phyloP scores from a whole-genome alignment of 768 basidiomycete species.

The Auricularia heimuer region DNA sequence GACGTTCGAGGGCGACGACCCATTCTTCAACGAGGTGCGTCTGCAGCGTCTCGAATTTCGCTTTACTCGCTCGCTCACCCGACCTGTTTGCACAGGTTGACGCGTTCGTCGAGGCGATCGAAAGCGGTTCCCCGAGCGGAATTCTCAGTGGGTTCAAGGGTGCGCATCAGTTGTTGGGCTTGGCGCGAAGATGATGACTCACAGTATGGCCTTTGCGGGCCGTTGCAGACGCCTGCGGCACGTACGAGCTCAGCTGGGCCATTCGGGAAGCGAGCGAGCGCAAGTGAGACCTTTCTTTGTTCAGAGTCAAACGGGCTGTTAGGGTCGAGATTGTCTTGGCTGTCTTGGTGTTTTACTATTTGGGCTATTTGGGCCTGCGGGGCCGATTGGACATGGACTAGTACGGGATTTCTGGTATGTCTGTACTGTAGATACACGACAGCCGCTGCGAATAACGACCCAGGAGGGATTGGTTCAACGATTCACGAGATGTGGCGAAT shows the following conservation, averaged over 20 bases:
- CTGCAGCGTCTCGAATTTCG: not conserved
- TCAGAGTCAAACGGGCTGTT: not conserved
- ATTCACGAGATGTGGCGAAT: too few relatives aligned
- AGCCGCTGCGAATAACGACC: too few relatives aligned
- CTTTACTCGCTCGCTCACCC: not conserved
- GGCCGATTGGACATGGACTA: not conserved
- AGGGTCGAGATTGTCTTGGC: not conserved
- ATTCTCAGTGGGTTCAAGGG: slow-evolving; percentile 79
- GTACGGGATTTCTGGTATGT: not conserved
- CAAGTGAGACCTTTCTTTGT: not conserved
- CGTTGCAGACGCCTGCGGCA: slow-evolving; percentile 64
- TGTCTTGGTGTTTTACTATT: not conserved
- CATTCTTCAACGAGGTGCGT: slow-evolving; percentile 83
- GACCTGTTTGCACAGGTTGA: slow-evolving; percentile 35
- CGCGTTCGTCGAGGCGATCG: slow-evolving; percentile 75
- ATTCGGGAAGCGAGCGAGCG: slow-evolving; percentile 69
- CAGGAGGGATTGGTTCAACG: too few relatives aligned
- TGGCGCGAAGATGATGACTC: slow-evolving; percentile 2
- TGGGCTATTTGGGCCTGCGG: not conserved
- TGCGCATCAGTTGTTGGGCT: slow-evolving; percentile 18
- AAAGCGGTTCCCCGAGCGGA: slow-evolving; percentile 33
- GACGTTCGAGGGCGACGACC: slow-evolving; percentile 74
- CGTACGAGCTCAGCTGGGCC: slow-evolving; percentile 91
- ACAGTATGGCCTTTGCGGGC: slow-evolving; percentile 3
- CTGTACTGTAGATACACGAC: too few relatives aligned